phyloP scores from a whole-genome alignment of 1,139 yeast genomes.

The Sugiyamaella xylanicola region DNA sequence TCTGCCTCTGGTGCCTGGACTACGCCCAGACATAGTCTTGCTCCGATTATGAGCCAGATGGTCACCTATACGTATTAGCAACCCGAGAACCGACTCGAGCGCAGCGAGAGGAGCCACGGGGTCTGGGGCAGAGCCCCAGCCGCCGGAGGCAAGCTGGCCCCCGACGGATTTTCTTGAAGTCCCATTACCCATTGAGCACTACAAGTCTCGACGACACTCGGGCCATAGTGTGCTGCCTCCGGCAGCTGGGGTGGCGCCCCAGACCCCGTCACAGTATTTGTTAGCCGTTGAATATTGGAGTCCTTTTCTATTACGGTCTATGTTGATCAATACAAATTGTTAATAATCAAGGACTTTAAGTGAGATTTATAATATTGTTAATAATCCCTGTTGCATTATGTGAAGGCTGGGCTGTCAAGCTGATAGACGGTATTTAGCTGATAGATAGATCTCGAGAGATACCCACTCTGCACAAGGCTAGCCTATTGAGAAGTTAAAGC shows the following conservation, averaged over 20 bases:
- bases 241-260: neutral
- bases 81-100: conserved; percentile 1
- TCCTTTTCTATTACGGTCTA: no score
- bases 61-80: neutral
- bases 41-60: neutral
- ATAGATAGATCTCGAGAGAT: no score
- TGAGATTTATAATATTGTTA: no score
- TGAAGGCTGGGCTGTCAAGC: no score
- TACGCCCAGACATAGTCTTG: neutral
- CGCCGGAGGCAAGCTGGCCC: neutral
- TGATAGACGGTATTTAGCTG: no score
- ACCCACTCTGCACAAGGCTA: no score
- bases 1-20: no score
- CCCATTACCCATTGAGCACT: neutral
- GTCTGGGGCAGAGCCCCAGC: conserved; percentile 9
- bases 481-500: no score
- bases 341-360: no score
- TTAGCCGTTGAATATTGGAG: neutral
- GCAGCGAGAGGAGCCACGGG: neutral
- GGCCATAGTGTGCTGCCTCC: neutral
- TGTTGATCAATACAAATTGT: no score
- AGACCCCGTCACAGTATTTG: neutral
- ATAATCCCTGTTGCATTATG: no score
- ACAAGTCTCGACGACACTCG: neutral
- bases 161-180: neutral